Base-by-base conservation (phyloP, 2,329 filamentous ascomycete species). In the Seiridium unicorne region DNA sequence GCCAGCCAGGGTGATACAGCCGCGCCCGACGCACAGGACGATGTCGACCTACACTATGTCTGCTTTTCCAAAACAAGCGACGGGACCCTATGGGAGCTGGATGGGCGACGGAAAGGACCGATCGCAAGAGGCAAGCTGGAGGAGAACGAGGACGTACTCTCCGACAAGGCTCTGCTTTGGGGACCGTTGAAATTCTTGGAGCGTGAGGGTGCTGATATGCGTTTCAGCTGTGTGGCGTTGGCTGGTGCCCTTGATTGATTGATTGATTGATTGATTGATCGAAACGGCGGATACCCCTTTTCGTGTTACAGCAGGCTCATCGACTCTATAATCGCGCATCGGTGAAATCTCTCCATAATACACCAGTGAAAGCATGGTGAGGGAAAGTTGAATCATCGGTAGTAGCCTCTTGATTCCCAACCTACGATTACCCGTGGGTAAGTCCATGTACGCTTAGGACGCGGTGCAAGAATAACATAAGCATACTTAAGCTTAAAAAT, bases 1-100 rank as follows among this genome's bases (percentile, higher is more conserved):
- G 95, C 94, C 4, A 82, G 82, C 6, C 79, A 83, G 62, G 94
- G 94, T 18, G 92, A 94, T 72, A 96, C 93, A 1, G 71, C 81
- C 10, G 91, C 93, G 1, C 94, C 95, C 0, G 78, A 84, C 58
- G 92, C 92, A 7, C 84, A 87, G n/a, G 90, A 91, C 68, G 85
- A 89, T 66, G 83, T 97, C n/a, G 94, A 97, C 71, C 81, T 97
- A 68, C 95, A 99, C 79, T 98, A 96, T 73, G 94, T 98, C 51
- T 95, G 92, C 71, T 99, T 98, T 75, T 90, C 95, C 57, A 95
- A 93, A 79, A 81, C 81, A 38, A 77, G 76, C 56, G 87, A 90
- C 72, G 89, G 89, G 59, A 84, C 73, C 10, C 69, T 87, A 44
- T 87, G 84, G 83, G 84, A 87, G 77, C 78, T 87, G 9, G 84